Percentiles rank a stretch among this genome's conserved stretches.
Conservation (phyloP, 106 monocot species). For the Phalaenopsis aphrodite region DNA sequence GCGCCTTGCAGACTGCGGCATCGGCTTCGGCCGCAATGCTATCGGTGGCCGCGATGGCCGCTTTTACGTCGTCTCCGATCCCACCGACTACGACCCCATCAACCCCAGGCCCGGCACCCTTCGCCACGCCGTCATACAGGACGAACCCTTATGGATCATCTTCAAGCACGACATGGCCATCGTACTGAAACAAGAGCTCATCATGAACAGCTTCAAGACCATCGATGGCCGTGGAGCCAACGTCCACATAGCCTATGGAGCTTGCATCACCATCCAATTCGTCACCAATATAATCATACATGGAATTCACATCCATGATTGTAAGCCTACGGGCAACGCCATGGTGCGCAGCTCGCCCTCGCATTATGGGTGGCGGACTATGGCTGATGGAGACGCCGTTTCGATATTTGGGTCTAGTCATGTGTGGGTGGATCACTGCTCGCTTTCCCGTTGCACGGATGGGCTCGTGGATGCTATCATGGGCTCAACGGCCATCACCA, state of each 20-base stretch:
- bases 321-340: constrained; percentile 28
- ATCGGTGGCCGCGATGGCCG: constrained; percentile 43
- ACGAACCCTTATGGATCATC: constrained; percentile 41
- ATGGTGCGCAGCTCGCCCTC: constrained; percentile 11
- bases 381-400: constrained; percentile 18
- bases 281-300: constrained; percentile 38
- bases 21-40: constrained; percentile 56
- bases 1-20: constrained; percentile 44
- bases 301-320: constrained; percentile 37
- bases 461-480: constrained; percentile 20
- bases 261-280: constrained; percentile 37
- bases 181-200: constrained; percentile 35
- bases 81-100: constrained; percentile 37
- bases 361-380: constrained; percentile 6
- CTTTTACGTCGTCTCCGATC: constrained; percentile 48
- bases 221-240: constrained; percentile 39
- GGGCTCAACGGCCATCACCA: constrained; percentile 20
- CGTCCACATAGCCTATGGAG: constrained; percentile 44
- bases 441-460: constrained; percentile 16
- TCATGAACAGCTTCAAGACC: constrained; percentile 59
- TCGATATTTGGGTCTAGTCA: constrained; percentile 16
- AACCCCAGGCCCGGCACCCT: constrained; percentile 46
- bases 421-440: constrained; percentile 21
- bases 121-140: constrained; percentile 46
- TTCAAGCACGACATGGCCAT: constrained; percentile 52